A percentile compares a stretch with the other conserved stretches of the same genome.
phyloP scores from a whole-genome alignment of 1,284 basidiomycete genomes.

The Moesziomyces aphidis region DNA sequence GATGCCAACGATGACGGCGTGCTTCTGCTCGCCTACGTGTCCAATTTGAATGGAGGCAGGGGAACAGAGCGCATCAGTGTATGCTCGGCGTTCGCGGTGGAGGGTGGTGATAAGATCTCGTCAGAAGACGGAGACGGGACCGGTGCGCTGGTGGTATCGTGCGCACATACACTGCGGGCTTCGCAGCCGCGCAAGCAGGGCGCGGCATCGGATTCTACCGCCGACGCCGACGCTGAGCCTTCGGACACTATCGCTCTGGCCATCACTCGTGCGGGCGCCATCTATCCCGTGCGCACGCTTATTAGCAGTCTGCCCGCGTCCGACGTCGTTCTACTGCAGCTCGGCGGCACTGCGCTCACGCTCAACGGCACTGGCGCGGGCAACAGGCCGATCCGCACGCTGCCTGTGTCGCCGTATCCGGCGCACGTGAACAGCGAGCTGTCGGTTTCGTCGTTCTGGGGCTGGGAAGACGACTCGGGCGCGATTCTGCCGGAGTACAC shows the following conservation, averaged over 20 bases:
- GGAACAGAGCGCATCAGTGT: slow-evolving; percentile 73
- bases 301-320: slow-evolving; percentile 75
- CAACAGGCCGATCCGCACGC: slow-evolving; percentile 67
- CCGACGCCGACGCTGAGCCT: not conserved
- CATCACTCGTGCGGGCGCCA: slow-evolving; percentile 64
- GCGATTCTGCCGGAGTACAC: slow-evolving; percentile 47
- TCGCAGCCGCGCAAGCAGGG: slow-evolving; percentile 47
- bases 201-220: slow-evolving; percentile 35
- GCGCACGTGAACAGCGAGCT: slow-evolving; percentile 72
- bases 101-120: slow-evolving; percentile 57
- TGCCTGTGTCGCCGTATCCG: slow-evolving; percentile 79
- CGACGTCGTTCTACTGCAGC: slow-evolving; percentile 71
- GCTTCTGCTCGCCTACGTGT: slow-evolving; percentile 75
- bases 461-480: slow-evolving; percentile 67
- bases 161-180: slow-evolving; percentile 75
- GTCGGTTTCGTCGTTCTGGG: slow-evolving; percentile 74
- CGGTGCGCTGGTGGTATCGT: slow-evolving; percentile 72
- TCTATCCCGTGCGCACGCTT: slow-evolving; percentile 72
- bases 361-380: slow-evolving; percentile 13
- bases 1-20: slow-evolving; percentile 69
- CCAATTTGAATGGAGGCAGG: slow-evolving; percentile 59
- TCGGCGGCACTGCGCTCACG: slow-evolving; percentile 47
- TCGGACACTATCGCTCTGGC: slow-evolving; percentile 65
- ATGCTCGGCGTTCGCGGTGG: slow-evolving; percentile 76
- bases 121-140: slow-evolving; percentile 62